A percentile compares a stretch with the other conserved stretches of the same genome.
Conservation (phyloP, 306 rosid species). For the Glycine tomentella region DNA sequence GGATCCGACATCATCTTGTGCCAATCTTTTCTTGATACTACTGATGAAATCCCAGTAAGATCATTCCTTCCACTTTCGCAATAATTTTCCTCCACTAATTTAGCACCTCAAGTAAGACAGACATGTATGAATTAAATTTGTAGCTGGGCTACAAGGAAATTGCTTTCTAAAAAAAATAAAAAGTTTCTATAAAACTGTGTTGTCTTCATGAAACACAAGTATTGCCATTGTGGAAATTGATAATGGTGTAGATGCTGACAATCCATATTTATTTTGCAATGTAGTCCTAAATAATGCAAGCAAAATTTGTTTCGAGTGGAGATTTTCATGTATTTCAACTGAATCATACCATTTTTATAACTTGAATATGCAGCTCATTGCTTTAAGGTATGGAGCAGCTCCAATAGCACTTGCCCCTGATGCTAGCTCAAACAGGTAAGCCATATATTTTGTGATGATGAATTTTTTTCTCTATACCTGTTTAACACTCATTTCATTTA, state of each 20-base stretch:
- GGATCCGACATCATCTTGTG: constrained; percentile 85
- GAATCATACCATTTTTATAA: neutral
- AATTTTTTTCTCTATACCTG: constrained; percentile 3
- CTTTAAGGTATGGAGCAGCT: constrained; percentile 85
- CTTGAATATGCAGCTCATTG: constrained; percentile 67
- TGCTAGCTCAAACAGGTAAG: constrained; percentile 59
- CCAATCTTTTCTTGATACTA: constrained; percentile 74
- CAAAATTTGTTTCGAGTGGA: constrained; percentile 6
- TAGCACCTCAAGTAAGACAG: constrained; percentile 12
- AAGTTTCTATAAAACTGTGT: constrained; percentile 2
- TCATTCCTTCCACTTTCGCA: constrained; percentile 28
- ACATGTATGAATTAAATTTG: neutral
- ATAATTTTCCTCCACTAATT: constrained; percentile 23
- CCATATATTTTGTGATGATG: neutral
- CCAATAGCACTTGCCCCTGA: constrained; percentile 60
- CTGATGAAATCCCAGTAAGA: constrained; percentile 74
- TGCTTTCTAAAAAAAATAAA: neutral
- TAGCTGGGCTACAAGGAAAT: neutral
- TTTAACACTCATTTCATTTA: constrained; percentile 5
- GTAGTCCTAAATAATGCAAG: constrained; percentile 9
- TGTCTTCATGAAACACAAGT: constrained; percentile 8
- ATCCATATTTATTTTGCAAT: neutral
- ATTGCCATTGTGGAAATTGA: constrained; percentile 2
- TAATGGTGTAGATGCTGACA: neutral
- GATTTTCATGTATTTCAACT: constrained; percentile 35